Conservation (phyloP, 192 early-diverging fungal genomes). For the Oehlia diaphana region DNA sequence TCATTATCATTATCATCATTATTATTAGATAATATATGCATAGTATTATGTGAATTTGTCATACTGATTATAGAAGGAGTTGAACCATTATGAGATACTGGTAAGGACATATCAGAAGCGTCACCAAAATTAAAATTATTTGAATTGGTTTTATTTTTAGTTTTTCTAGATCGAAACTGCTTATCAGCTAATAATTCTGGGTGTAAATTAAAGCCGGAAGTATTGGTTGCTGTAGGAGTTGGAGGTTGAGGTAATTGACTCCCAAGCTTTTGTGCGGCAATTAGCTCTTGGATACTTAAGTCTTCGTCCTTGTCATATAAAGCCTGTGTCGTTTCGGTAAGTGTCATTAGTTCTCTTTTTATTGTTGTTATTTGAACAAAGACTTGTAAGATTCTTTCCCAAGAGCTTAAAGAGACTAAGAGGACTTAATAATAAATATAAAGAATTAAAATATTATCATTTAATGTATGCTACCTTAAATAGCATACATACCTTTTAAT, state of each 20-base stretch:
- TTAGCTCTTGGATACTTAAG: slow-evolving; percentile 2
- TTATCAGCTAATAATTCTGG: neutral
- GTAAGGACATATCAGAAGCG: slow-evolving; percentile 10
- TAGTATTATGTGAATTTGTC: neutral
- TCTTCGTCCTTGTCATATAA: slow-evolving; percentile 1
- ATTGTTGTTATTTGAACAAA: neutral
- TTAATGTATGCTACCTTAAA: too few relatives aligned
- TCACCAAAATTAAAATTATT: slow-evolving; percentile 2
- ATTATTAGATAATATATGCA: slow-evolving; percentile 13
- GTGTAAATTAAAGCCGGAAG: neutral
- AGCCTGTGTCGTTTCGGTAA: slow-evolving; percentile 10
- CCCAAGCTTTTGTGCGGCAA: slow-evolving; percentile 4
- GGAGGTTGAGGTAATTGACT: slow-evolving; percentile 6
- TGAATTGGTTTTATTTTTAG: neutral
- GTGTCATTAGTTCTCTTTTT: slow-evolving; percentile 7
- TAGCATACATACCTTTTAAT: too few relatives aligned
- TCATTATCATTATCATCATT: slow-evolving; percentile 21
- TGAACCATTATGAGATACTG: slow-evolving; percentile 7
- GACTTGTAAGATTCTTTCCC: neutral
- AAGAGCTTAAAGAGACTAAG: neutral
- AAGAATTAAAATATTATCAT: too few relatives aligned
- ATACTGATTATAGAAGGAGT: slow-evolving; percentile 13
- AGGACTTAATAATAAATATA: neutral
- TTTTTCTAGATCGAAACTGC: neutral
- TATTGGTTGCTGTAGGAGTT: neutral